Evolutionary conservation across 2,329 filamentous ascomycete genomes (phyloP).

Genomic region (Exophiala calicioides): DNA sequence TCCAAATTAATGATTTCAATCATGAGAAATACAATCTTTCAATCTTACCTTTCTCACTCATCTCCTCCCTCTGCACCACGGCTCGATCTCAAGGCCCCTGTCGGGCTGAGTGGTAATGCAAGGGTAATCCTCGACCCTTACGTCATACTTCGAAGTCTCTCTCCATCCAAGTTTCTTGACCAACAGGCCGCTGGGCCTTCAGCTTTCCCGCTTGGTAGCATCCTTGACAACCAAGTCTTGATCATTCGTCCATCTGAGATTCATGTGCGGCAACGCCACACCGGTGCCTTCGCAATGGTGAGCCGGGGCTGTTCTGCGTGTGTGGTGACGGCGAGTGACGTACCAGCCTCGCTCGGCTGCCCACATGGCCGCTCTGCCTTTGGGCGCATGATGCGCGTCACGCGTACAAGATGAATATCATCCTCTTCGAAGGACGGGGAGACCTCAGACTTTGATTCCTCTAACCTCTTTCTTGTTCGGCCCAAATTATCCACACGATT

Average conservation of each 20-base stretch:
- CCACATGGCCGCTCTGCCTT: conserved; percentile 5
- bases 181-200: neutral
- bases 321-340: too few species aligned
- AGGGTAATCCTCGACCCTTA: conserved; percentile 7
- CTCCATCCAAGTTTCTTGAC: neutral
- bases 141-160: conserved; percentile 7
- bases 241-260: neutral
- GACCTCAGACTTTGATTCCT: too few species aligned
- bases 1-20: too few species aligned
- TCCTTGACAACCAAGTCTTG: neutral
- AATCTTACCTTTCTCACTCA: neutral
- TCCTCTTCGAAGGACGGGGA: too few species aligned
- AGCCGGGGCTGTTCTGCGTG: neutral
- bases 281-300: too few species aligned
- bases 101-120: neutral
- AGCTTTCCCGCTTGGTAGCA: neutral
- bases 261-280: neutral
- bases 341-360: conserved; percentile 18
- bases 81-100: conserved; percentile 14
- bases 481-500: too few species aligned
- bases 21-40: neutral
- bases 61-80: conserved; percentile 4
- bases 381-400: too few species aligned
- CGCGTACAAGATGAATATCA: too few species aligned
- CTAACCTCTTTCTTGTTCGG: too few species aligned